phyloP scores from a whole-genome alignment of 805 yeast genomes.

The Tetrapisispora namnaoensis region DNA sequence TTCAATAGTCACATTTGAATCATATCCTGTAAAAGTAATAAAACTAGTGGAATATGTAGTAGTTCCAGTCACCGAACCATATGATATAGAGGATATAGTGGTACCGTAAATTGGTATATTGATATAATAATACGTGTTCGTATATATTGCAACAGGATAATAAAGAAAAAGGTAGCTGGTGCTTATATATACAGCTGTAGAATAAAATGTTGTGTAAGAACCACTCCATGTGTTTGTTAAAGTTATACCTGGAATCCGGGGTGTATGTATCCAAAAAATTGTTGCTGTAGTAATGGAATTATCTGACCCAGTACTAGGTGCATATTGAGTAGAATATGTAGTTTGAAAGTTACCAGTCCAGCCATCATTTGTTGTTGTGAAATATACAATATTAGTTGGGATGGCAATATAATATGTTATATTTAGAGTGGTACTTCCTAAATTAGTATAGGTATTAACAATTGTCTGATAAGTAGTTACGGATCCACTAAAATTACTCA shows the following conservation, averaged over 20 bases:
- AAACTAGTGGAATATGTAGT: conserved; percentile 5
- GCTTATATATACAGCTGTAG: not conserved
- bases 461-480: too few species aligned
- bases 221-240: conserved; percentile 3
- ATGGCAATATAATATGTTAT: too few species aligned
- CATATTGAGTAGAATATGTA: not conserved
- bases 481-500: too few species aligned
- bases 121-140: not conserved
- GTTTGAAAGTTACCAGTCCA: not conserved
- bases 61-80: conserved; percentile 2
- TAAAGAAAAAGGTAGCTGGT: not conserved
- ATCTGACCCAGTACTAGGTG: too few species aligned
- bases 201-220: conserved; percentile 1
- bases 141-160: not conserved
- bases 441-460: too few species aligned
- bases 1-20: conserved; percentile 6
- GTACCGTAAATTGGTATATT: not conserved
- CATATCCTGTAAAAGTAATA: conserved; percentile 6
- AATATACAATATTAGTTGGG: too few species aligned
- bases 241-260: not conserved
- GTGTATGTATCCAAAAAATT: too few species aligned
- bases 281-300: too few species aligned
- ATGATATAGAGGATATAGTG: not conserved
- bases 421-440: too few species aligned
- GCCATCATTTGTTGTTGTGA: not conserved